These are phyloP conservation scores for Ascochyta fabae DNA, from an alignment of 2,329 filamentous ascomycete species.

Conservation along the genomic window DNA sequence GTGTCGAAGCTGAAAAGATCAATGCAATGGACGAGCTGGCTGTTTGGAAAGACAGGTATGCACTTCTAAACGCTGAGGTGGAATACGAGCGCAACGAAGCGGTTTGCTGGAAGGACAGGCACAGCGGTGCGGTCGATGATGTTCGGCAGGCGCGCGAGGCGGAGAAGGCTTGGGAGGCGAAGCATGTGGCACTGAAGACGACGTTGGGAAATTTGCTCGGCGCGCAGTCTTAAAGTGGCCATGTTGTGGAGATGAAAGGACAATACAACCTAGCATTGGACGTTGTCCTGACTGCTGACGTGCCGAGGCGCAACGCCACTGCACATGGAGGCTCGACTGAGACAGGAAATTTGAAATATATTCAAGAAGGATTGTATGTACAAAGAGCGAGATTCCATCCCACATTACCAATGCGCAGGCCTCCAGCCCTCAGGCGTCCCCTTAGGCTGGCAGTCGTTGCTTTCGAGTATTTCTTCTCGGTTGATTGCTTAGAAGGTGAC, in stretches of 20 bases:
- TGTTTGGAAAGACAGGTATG: too few relatives aligned
- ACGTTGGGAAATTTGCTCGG: not conserved
- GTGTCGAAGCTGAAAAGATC: too few relatives aligned
- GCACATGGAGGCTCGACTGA: not conserved
- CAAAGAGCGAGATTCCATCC: slow-evolving; percentile 18
- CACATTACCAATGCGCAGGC: not conserved
- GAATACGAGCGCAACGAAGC: too few relatives aligned
- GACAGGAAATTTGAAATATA: slow-evolving; percentile 18
- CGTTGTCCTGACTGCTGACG: too few relatives aligned
- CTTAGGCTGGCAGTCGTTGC: not conserved
- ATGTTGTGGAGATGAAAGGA: too few relatives aligned
- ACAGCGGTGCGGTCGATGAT: too few relatives aligned
- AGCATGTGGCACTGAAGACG: not conserved
- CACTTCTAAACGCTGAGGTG: too few relatives aligned
- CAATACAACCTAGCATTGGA: too few relatives aligned
- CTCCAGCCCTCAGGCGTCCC: not conserved
- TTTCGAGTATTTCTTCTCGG: not conserved
- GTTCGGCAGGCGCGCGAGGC: not conserved
- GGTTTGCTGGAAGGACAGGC: too few relatives aligned
- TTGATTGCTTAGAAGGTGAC: slow-evolving; percentile 33
- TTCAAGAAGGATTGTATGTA: slow-evolving; percentile 30
- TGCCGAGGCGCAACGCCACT: too few relatives aligned
- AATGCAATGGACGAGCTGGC: too few relatives aligned
- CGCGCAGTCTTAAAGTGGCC: not conserved
- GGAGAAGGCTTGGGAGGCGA: not conserved